Base-by-base conservation (phyloP, 805 yeast species). In the Teunomyces tritomae region DNA sequence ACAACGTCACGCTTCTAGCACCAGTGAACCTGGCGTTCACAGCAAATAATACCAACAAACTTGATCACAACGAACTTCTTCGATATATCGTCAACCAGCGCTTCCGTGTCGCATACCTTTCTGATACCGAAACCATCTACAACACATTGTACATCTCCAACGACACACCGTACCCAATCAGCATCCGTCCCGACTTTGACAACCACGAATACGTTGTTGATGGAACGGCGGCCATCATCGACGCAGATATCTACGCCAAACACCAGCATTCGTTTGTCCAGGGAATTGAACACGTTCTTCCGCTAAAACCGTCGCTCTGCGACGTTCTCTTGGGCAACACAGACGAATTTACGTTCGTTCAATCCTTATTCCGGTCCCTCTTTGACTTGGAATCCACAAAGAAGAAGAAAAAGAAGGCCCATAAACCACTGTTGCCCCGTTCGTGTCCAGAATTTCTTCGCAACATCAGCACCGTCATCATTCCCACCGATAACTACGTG, bases 21-120 rank as follows among this genome's bases (percentile, higher is more conserved):
- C 96, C 96, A 0, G 76, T 85, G 9, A 89, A 89, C 60, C 82
- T 84, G 54, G 96, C 96, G 0, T 87, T 86, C 62, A 71, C 69
- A 4, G 58, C 60, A 14, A 35, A 28, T 27, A 26, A 36, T 39
- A 48, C 34, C 3, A 35, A 39, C 49, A 40, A 46, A 13, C 32
- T 51, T 44, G 58, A 54, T 29, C 39, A 50, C 13, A 46, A 39
- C 41, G 59, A 27, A 29, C 33, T 53, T 9, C 47, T 62, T 30
- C 58, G 73, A 7, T 73, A 73, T 48, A 58, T 73, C 27, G 56
- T 68, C 11, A 56, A 58, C 53, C 74, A 65, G 49, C 56, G 51
- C 34, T 61, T 73, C 45, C 55, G 69, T 27, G 65, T 70, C 3
- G 70, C 68, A 1, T 57, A 60, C 46, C 51, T 70, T 51, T 57